These are phyloP conservation scores for Ogataea salicorniae DNA, from an alignment of 805 yeast species.

Conservation along the genomic window DNA sequence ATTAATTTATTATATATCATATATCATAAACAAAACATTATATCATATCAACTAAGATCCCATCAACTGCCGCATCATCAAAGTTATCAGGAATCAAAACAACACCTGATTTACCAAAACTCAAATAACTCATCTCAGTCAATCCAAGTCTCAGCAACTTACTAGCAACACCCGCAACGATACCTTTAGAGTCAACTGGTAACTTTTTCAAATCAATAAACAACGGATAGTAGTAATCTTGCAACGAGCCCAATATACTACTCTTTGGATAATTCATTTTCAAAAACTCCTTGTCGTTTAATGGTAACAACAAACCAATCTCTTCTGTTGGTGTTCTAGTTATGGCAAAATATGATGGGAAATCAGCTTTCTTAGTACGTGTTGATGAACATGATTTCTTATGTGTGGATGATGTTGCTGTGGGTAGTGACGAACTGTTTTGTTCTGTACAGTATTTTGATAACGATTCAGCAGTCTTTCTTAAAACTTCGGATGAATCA, in stretches of 20 bases:
- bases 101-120: slow-evolving; percentile 56
- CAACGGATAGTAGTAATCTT: slow-evolving; percentile 53
- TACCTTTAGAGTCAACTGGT: slow-evolving; percentile 59
- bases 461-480: slow-evolving; percentile 37
- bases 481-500: slow-evolving; percentile 37
- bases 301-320: slow-evolving; percentile 44
- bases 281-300: slow-evolving; percentile 31
- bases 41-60: slow-evolving; percentile 5
- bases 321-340: slow-evolving; percentile 49
- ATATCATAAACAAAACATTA: not conserved
- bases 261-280: slow-evolving; percentile 36
- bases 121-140: slow-evolving; percentile 52
- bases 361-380: slow-evolving; percentile 8
- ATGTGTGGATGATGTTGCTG: not conserved
- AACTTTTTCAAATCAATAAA: slow-evolving; percentile 47
- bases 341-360: slow-evolving; percentile 44
- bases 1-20: too few relatives aligned
- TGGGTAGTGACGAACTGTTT: not conserved
- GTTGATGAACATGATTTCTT: not conserved
- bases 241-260: slow-evolving; percentile 50
- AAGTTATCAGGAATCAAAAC: slow-evolving; percentile 52
- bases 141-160: slow-evolving; percentile 32
- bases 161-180: slow-evolving; percentile 61
- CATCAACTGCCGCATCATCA: slow-evolving; percentile 12
- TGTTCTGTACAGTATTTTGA: slow-evolving; percentile 15